Conservation (phyloP, 805 yeast genomes). For the Yamadazyma ubonensis region DNA sequence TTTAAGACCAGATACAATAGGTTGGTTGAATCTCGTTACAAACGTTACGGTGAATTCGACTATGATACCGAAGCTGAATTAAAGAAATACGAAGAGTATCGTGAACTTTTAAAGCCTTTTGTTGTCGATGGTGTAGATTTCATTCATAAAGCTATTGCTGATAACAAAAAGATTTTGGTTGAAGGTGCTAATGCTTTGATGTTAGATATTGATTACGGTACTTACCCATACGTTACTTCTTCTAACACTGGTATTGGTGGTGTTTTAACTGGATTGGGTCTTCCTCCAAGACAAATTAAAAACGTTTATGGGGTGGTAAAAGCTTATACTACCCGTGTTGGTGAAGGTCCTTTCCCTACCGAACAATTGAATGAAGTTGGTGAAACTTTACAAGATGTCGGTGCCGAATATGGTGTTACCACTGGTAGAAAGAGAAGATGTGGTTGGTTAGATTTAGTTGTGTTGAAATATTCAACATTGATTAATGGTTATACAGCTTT, state of each 20-base stretch:
- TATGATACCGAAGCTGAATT: slow-evolving; percentile 82
- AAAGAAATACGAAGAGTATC: slow-evolving; percentile 68
- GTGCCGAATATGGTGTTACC: slow-evolving; percentile 96
- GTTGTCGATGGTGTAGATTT: slow-evolving; percentile 90
- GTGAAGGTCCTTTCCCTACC: slow-evolving; percentile 99
- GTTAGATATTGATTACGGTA: slow-evolving; percentile 97
- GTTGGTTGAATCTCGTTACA: slow-evolving; percentile 74
- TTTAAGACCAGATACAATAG: slow-evolving; percentile 77
- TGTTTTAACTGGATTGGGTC: slow-evolving; percentile 92
- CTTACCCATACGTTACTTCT: slow-evolving; percentile 96
- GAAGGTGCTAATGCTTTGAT: slow-evolving; percentile 99
- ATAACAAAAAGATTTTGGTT: slow-evolving; percentile 81
- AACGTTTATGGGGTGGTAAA: slow-evolving; percentile 94
- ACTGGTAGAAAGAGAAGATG: slow-evolving; percentile 99
- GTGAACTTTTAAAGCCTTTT: slow-evolving; percentile 76
- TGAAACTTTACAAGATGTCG: slow-evolving; percentile 82
- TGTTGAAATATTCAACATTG: slow-evolving; percentile 82
- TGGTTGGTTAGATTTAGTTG: slow-evolving; percentile 98
- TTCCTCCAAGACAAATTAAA: slow-evolving; percentile 83
- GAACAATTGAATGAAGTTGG: slow-evolving; percentile 90
- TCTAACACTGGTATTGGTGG: slow-evolving; percentile 97
- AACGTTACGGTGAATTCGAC: slow-evolving; percentile 92
- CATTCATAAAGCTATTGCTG: slow-evolving; percentile 72
- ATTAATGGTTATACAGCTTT: slow-evolving; percentile 94
- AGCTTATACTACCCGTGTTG: slow-evolving; percentile 98